Evolutionary conservation across 306 rosid species (phyloP), one percentile per base, ranked within the genome.

Genomic region (Herpetospermum pedunculosum): DNA sequence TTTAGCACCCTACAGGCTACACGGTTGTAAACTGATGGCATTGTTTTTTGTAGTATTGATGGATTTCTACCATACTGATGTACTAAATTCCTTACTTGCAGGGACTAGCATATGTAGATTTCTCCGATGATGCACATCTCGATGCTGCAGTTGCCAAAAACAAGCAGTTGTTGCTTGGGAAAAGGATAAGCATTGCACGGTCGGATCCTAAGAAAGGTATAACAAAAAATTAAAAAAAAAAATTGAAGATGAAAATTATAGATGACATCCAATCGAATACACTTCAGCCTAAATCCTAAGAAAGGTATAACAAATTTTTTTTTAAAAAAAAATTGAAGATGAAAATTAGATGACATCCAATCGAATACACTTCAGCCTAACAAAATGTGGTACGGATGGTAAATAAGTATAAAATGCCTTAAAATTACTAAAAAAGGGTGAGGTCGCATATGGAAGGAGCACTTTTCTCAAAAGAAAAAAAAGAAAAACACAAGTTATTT

Each of bases 61-160:
- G 62, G 32, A 11, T 54, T 23, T 48, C 53, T 4, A 47, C 53
- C 23, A 0, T 50, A 65, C n/a, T 65, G 72, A 65, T 65, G 11
- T 34, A 23, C 23, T 23, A 12, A 38, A 23, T 23, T 40, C 30
- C 19, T 41, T 65, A 47, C 50, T 47, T 81, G 85, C 69, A 93
- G 98, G 97, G 99, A 52, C 90, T 94, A 76, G 97, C 97, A 5
- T 94, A 91, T 19, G 95, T 89, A 82, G 99, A 91, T 83, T 94
- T 94, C 80, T 75, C 79, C 50, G 92, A 88, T 70, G 90, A 88
- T 70, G 86, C 80, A 62, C 97, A 88, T 80, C 95, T 94, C 49
- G 81, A 81, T 47, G 88, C 91, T 63, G 99, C 96, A n/a, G 50
- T 94, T 68, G 94, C 85, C 48, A 94, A 91, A 84, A 91, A 82